Evolutionary conservation across 768 basidiomycete genomes (phyloP), one percentile per base, ranked within the genome.

Genomic region (Paxillus rubicundulus): DNA sequence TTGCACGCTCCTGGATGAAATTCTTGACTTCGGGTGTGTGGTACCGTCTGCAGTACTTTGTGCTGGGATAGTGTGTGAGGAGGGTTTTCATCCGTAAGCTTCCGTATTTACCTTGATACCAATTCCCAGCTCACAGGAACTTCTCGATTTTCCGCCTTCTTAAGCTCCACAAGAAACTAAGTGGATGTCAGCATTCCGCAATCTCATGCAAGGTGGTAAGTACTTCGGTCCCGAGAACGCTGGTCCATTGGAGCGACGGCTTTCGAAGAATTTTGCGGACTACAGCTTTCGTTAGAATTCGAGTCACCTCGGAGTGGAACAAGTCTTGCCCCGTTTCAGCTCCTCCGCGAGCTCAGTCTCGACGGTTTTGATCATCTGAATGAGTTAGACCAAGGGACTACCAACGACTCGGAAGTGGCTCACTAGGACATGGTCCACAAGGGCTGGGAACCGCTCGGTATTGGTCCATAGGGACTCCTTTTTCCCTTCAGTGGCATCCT

Each of bases 161-260:
- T 85, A 20, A 96, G 70, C 67, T 96, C 91, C 9, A 96, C 74
- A 9, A 97, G 73, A 65, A 81, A 95, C 86, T 97, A 58, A 7
- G 8, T 33, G 21, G 55, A 32, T 21, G 32, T 33, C 38, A 38
- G 28, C 5, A 8, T 6, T 32, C 17, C 33, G 36, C 18, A 34
- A 33, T 12, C 20, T 16, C 14, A 20, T 4, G 33, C 41, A 45
- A 24, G 21, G 42, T 32, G n/a, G 18, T 7, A 57, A 54, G 53
- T 58, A 91, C 92, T 68, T 93, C 92, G 49, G 87, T 85, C 0
- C 81, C 85, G 0, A 77, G 71, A 12, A 86, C 76, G 5, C 77
- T 80, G 2, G 79, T 78, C 77, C 84, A 98, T 49, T 85, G 72
- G 20, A 94, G 73, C 9, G 82, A 82, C 1, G 92, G 92, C 63